Percentiles rank a stretch among this genome's conserved stretches.
Conservation (phyloP, 495 filamentous ascomycete species). For the Aspergillus hancockii region DNA sequence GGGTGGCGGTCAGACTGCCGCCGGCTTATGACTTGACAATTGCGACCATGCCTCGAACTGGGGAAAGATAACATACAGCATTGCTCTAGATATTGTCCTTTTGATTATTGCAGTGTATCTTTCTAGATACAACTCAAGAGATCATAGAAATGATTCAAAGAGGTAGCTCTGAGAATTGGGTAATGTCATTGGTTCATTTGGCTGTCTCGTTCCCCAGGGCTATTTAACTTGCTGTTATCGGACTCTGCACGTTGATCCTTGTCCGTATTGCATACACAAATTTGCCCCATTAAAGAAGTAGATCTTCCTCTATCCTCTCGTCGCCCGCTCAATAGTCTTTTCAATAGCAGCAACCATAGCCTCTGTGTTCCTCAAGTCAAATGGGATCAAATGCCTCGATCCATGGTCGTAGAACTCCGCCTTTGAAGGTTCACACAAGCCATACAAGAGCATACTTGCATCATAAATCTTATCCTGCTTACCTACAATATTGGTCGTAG, state of each 20-base stretch:
- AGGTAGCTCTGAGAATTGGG: slow-evolving; percentile 8
- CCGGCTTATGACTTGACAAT: slow-evolving; percentile 51
- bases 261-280: not conserved
- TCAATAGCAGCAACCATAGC: slow-evolving; percentile 34
- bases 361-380: slow-evolving; percentile 38
- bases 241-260: not conserved
- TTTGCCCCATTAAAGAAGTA: not conserved
- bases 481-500: slow-evolving; percentile 45
- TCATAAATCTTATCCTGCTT: slow-evolving; percentile 33
- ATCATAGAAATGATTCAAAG: slow-evolving; percentile 9
- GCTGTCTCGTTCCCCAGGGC: not conserved
- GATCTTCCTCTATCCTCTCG: slow-evolving; percentile 10
- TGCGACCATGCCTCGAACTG: slow-evolving; percentile 1
- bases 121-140: slow-evolving; percentile 43
- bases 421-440: slow-evolving; percentile 38
- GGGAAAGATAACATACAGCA: slow-evolving; percentile 20
- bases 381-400: slow-evolving; percentile 41
- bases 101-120: slow-evolving; percentile 55
- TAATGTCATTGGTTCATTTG: not conserved
- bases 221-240: not conserved
- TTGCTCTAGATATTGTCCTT: slow-evolving; percentile 45
- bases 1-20: slow-evolving; percentile 54
- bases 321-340: slow-evolving; percentile 30
- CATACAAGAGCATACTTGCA: slow-evolving; percentile 32
- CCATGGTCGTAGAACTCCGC: slow-evolving; percentile 41